Conservation (phyloP, 371 early-diverging fungal species). For the Gilbertella persicaria region DNA sequence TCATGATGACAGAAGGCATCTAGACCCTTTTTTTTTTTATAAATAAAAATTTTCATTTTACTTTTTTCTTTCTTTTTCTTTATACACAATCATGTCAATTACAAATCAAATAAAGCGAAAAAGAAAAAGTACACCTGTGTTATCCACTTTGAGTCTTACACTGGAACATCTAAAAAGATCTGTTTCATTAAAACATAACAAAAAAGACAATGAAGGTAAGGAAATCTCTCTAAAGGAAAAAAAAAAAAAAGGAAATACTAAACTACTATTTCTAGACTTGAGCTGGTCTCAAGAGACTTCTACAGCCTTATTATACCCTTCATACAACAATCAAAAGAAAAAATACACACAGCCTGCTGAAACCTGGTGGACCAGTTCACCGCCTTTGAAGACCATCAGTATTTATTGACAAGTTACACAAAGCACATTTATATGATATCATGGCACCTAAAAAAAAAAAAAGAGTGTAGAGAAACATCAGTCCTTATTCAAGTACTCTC, state of each 20-base stretch:
- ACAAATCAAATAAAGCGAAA: no score
- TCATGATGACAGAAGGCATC: no score
- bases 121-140: not conserved
- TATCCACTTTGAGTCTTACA: not conserved
- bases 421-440: no score
- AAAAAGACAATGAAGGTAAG: no score
- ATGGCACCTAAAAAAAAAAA: no score
- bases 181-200: no score
- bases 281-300: slow-evolving; percentile 5
- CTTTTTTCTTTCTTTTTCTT: not conserved
- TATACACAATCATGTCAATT: no score
- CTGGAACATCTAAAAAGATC: not conserved
- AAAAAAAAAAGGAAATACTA: no score
- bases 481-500: no score
- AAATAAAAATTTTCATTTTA: not conserved
- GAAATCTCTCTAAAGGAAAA: no score
- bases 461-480: no score
- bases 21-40: no score
- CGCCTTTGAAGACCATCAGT: not conserved
- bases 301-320: not conserved
- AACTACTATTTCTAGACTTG: not conserved
- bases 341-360: slow-evolving; percentile 6
- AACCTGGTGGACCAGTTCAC: slow-evolving; percentile 13
- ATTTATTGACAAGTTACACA: not conserved
- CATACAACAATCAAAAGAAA: not conserved